Conservation (phyloP, 371 early-diverging fungal species). For the Entomophthora muscae region DNA sequence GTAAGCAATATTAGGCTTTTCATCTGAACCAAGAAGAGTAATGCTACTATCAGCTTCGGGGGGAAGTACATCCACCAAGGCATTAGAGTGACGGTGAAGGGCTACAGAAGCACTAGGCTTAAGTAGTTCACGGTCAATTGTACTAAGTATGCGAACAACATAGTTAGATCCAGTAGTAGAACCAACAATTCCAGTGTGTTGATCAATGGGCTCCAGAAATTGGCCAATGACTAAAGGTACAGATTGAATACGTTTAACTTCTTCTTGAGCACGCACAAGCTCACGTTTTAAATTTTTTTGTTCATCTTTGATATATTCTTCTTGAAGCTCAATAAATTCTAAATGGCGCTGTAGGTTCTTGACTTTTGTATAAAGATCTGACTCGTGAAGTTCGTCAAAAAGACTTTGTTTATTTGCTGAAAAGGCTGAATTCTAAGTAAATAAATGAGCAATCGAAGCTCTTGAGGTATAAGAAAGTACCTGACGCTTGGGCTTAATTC, state of each 20-base stretch:
- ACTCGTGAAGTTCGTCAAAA: constrained; percentile 38
- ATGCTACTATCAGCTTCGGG: constrained; percentile 97
- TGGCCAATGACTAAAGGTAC: constrained; percentile 99
- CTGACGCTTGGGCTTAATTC: background rate
- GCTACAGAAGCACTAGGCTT: constrained; percentile 97
- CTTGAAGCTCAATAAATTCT: constrained; percentile 93
- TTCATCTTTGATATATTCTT: constrained; percentile 98
- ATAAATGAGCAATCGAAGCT: background rate
- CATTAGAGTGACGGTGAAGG: constrained; percentile 96
- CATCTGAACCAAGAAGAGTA: constrained; percentile 85
- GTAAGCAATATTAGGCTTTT: constrained; percentile 94
- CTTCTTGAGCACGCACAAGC: constrained; percentile 88
- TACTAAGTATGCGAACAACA: constrained; percentile 93
- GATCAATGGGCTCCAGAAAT: constrained; percentile 98
- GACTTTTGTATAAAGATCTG: constrained; percentile 79
- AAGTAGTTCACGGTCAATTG: constrained; percentile 95
- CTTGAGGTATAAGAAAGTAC: background rate
- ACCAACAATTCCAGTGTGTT: constrained; percentile 93
- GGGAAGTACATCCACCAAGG: constrained; percentile 91
- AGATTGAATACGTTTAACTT: constrained; percentile 97
- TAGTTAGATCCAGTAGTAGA: constrained; percentile 94
- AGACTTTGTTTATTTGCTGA: constrained; percentile 14
- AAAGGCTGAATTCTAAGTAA: constrained; percentile 8
- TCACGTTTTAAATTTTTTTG: constrained; percentile 96
- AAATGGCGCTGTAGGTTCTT: constrained; percentile 91